These are phyloP conservation scores for Fraxinus velutina DNA, from an alignment of 305 asterid species.

Conservation along the genomic window DNA sequence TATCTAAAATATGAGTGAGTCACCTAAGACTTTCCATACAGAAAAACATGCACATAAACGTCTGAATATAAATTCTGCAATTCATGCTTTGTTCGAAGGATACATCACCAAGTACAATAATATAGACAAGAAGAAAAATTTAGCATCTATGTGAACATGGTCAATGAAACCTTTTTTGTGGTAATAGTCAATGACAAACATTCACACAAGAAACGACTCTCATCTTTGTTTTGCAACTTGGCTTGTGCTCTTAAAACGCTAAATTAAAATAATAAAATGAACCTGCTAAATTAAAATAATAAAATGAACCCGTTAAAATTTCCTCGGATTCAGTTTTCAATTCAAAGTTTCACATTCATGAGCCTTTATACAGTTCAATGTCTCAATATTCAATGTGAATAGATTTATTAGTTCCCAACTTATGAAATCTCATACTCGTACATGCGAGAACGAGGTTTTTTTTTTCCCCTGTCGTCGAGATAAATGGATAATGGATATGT, in stretches of 20 bases:
- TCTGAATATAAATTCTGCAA: background rate
- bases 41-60: background rate
- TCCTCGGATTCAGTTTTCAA: background rate
- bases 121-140: background rate
- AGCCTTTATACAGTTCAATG: background rate
- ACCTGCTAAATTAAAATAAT: no score
- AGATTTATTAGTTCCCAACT: background rate
- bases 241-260: background rate
- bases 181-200: background rate
- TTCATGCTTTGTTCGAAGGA: background rate
- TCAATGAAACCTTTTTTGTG: background rate
- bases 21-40: background rate
- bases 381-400: background rate
- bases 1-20: background rate
- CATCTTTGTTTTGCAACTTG: background rate
- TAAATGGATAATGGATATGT: background rate
- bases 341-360: background rate
- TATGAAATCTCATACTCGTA: background rate
- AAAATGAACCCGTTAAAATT: background rate
- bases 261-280: no score
- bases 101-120: constrained; percentile 10
- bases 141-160: background rate
- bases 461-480: background rate
- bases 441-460: background rate
- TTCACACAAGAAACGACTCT: background rate